Evolutionary conservation across 768 basidiomycete genomes (phyloP).

Genomic region (Boletus vinaceobasis): DNA sequence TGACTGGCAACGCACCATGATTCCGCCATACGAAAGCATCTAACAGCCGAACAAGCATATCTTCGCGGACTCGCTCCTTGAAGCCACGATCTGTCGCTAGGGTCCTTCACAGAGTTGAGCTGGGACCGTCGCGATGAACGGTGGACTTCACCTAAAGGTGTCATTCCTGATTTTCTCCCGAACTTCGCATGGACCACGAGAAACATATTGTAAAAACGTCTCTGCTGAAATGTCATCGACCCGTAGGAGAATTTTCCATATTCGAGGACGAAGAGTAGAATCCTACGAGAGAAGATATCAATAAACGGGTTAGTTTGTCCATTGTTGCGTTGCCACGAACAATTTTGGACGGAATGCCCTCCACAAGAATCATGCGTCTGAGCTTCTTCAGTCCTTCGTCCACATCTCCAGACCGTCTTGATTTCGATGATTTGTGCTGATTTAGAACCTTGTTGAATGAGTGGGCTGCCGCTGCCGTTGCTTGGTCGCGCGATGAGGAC

Average conservation of each 20-base stretch:
- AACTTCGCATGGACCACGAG: conserved; percentile 81
- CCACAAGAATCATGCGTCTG: conserved; percentile 82
- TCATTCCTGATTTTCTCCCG: conserved; percentile 94
- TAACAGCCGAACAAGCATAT: conserved; percentile 92
- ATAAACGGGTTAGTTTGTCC: background rate
- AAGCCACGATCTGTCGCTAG: conserved; percentile 97
- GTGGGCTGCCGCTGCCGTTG: conserved; percentile 49
- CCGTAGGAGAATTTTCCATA: conserved; percentile 92
- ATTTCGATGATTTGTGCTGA: conserved; percentile 66
- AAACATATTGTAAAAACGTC: conserved; percentile 72
- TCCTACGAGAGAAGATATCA: conserved; percentile 46
- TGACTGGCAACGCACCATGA: conserved; percentile 51
- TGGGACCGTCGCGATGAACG: background rate
- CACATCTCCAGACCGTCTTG: conserved; percentile 59
- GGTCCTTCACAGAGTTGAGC: conserved; percentile 45
- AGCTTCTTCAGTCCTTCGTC: conserved; percentile 86
- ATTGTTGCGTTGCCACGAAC: conserved; percentile 43
- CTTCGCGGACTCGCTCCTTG: conserved; percentile 94
- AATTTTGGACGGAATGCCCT: conserved; percentile 77
- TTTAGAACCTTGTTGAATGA: conserved; percentile 80
- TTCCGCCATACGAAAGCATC: conserved; percentile 99
- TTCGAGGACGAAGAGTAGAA: conserved; percentile 76
- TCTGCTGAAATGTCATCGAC: conserved; percentile 77
- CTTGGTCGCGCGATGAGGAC: conserved; percentile 24
- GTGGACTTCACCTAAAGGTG: conserved; percentile 74